These are phyloP conservation scores for Artemisia argyi DNA, from an alignment of 129 eudicot genomes.

Conservation along the genomic window DNA sequence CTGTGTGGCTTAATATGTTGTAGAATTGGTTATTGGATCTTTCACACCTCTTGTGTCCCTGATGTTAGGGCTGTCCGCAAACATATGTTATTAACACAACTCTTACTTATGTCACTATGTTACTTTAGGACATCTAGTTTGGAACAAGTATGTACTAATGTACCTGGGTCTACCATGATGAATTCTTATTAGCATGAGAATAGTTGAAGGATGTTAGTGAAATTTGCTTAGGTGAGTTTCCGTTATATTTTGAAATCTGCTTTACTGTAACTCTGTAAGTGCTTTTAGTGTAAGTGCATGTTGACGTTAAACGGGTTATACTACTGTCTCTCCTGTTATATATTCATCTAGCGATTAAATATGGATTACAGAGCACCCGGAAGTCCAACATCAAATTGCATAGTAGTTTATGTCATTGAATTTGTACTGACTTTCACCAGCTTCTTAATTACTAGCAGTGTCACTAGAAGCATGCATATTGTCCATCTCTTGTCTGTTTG, in stretches of 20 bases:
- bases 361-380: too few relatives aligned
- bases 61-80: background rate
- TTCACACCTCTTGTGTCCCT: background rate
- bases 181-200: background rate
- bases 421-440: too few relatives aligned
- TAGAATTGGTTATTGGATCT: constrained; percentile 1
- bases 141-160: background rate
- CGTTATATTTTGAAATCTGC: too few relatives aligned
- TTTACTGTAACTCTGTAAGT: too few relatives aligned
- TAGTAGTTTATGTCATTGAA: too few relatives aligned
- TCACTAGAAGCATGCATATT: too few relatives aligned
- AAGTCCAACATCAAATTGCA: too few relatives aligned
- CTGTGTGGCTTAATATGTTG: background rate
- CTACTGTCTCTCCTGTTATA: too few relatives aligned
- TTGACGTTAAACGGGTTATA: too few relatives aligned
- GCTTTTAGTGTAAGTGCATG: background rate
- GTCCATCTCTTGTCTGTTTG: too few relatives aligned
- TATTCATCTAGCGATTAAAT: too few relatives aligned
- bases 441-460: too few relatives aligned
- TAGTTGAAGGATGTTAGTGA: background rate
- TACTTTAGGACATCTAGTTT: background rate
- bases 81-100: background rate
- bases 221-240: constrained; percentile 2
- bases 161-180: background rate
- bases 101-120: background rate